Evolutionary conservation across 768 basidiomycete genomes (phyloP).

Genomic region (Scleroderma bovista): DNA sequence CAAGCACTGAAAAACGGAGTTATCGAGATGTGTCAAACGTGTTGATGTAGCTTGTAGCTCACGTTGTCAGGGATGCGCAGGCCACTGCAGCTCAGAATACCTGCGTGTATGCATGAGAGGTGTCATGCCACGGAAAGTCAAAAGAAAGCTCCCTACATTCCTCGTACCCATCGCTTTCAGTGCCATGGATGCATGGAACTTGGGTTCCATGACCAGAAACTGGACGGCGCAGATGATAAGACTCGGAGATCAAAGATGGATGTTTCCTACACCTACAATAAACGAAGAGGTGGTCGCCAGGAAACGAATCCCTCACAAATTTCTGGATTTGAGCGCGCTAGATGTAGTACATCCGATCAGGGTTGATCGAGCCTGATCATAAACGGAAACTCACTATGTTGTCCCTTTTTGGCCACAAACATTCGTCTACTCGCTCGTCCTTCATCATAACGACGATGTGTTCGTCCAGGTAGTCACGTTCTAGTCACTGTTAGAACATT

Average conservation of each 20-base stretch:
- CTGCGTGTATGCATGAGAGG: conserved; percentile 5
- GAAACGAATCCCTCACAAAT: conserved; percentile 38
- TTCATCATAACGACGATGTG: conserved; percentile 44
- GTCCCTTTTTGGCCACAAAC: conserved; percentile 34
- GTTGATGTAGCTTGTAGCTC: neutral
- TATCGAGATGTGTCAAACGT: conserved; percentile 29
- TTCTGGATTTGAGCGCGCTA: conserved; percentile 39
- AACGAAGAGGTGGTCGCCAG: conserved; percentile 52
- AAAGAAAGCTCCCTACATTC: conserved; percentile 35
- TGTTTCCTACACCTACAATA: conserved; percentile 38
- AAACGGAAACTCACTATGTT: conserved; percentile 37
- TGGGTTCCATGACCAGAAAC: conserved; percentile 51
- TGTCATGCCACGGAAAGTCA: conserved; percentile 1
- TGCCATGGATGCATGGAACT: conserved; percentile 35
- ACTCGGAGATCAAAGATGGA: neutral
- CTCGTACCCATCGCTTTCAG: conserved; percentile 47
- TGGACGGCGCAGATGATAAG: conserved; percentile 10
- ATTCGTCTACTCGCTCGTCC: conserved; percentile 15
- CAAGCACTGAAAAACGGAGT: conserved; percentile 10
- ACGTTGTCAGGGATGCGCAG: conserved; percentile 21
- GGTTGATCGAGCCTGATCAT: neutral
- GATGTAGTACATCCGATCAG: neutral
- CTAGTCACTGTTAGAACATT: no score
- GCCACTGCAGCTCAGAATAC: conserved; percentile 7
- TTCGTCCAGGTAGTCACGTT: conserved; percentile 34